These are phyloP conservation scores for Phascolomyces articulosus DNA, from an alignment of 371 early-diverging fungal species.

Conservation along the genomic window DNA sequence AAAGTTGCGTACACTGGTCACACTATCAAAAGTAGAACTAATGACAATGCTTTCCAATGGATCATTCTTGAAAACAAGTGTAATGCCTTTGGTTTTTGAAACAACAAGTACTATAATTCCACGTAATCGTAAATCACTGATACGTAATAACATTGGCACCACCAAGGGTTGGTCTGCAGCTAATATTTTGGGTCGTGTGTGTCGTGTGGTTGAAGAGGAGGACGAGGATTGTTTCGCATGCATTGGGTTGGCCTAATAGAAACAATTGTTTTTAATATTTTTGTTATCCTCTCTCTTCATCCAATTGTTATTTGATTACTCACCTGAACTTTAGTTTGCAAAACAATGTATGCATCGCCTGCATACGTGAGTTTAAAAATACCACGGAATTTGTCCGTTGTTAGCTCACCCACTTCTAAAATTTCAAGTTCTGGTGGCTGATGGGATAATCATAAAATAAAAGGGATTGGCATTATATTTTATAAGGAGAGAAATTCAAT, in stretches of 20 bases:
- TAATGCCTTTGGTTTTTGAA: conserved; percentile 89
- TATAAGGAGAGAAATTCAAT: background rate
- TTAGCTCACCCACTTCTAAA: conserved; percentile 94
- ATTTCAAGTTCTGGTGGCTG: conserved; percentile 97
- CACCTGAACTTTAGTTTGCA: conserved; percentile 95
- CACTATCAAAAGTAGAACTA: conserved; percentile 92
- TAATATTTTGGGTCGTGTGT: conserved; percentile 73
- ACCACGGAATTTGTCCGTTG: conserved; percentile 90
- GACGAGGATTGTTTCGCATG: conserved; percentile 37
- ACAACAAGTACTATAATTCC: conserved; percentile 94
- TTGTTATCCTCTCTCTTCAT: no score
- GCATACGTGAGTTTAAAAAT: conserved; percentile 93
- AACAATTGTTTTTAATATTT: background rate
- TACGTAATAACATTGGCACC: conserved; percentile 93
- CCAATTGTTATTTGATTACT: background rate
- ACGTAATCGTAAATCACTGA: conserved; percentile 84
- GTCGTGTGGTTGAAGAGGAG: conserved; percentile 65
- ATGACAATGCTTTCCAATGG: conserved; percentile 93
- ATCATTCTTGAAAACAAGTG: conserved; percentile 96
- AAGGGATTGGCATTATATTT: background rate
- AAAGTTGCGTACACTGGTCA: conserved; percentile 84
- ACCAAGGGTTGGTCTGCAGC: conserved; percentile 95
- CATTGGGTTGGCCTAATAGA: conserved; percentile 80
- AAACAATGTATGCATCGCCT: conserved; percentile 92
- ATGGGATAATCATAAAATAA: no score